Percentiles rank a stretch among this genome's conserved stretches.
These are phyloP conservation scores for Pythium monospermum DNA, from an alignment of 352 stramenopile genomes.

Conservation along the genomic window DNA sequence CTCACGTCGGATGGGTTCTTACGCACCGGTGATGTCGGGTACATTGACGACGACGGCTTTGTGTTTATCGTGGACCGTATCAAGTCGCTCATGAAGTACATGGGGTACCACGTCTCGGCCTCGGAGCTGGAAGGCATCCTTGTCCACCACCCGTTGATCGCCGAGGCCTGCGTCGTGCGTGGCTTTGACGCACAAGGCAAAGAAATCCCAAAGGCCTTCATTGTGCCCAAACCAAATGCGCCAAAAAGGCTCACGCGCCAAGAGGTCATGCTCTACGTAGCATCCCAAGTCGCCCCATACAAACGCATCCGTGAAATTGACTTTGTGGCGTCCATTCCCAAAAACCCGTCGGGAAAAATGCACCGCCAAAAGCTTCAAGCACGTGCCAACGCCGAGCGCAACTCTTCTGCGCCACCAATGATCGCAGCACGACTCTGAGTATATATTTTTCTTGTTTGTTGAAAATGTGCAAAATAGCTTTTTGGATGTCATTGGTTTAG, in stretches of 20 bases:
- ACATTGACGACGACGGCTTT: slow-evolving; percentile 90
- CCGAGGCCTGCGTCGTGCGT: slow-evolving; percentile 39
- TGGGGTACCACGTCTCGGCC: slow-evolving; percentile 88
- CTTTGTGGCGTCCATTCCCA: slow-evolving; percentile 86
- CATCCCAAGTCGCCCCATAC: slow-evolving; percentile 52
- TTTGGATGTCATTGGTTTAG: background rate
- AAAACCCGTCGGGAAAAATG: slow-evolving; percentile 89
- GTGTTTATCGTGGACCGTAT: slow-evolving; percentile 89
- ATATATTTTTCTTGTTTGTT: background rate
- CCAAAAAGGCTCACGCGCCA: slow-evolving; percentile 30
- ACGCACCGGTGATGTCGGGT: slow-evolving; percentile 85
- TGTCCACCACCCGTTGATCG: slow-evolving; percentile 53
- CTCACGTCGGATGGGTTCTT: slow-evolving; percentile 80
- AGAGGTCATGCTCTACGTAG: slow-evolving; percentile 66
- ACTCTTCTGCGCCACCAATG: background rate
- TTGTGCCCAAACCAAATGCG: slow-evolving; percentile 55
- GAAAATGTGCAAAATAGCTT: background rate
- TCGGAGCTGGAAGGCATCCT: slow-evolving; percentile 91
- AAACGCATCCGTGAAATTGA: slow-evolving; percentile 75
- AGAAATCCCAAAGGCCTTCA: slow-evolving; percentile 89
- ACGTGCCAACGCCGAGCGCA: background rate
- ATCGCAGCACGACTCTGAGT: too few species aligned
- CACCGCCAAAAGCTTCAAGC: slow-evolving; percentile 70
- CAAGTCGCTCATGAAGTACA: slow-evolving; percentile 96
- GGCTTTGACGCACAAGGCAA: slow-evolving; percentile 44